Base-by-base conservation (phyloP, 2,329 filamentous ascomycete genomes). In the Fusarium chaquense region DNA sequence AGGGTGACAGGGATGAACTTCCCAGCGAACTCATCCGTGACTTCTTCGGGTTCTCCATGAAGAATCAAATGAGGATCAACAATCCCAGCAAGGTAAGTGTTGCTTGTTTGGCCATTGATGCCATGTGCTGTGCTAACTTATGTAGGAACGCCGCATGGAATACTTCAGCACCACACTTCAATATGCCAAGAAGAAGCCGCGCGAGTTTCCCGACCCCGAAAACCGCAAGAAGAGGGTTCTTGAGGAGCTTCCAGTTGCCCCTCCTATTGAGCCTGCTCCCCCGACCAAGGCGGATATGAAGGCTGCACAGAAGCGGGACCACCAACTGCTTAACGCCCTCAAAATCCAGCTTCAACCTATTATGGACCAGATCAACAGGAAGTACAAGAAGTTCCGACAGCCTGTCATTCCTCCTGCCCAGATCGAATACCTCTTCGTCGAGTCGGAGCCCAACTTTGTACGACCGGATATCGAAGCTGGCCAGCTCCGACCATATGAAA, bases 281-380 rank as follows among this genome's bases (percentile, higher is more conserved):
- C 86, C 88, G 3, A 91, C 90, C 30, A 94, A 94, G 77, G 92
- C 92, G 58, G 93, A 98, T 75, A 86, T 92, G 62, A 94, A 93
- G 77, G 88, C 87, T 4, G 89, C 95, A 77, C 92, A 91, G 80
- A 92, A 93, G 79, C 88, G 89, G 67, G 97, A 99, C 76, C 90
- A 93, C 50, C 90, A 95, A 69, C 88, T 91, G 13, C 85, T 98
- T 56, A 98, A 98, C 77, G 83, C 91, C 62, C 83, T 99, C 70
- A 99, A 98, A 82, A 90, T 97, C 40, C 85, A 91, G 55, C 89
- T 99, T 57, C 94, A 98, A 79, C 93, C 93, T 3, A 93, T 98
- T 72, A 98, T 99, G 94, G 95, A 99, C 72, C 93, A 98, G 80
- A 93, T 99, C 77, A 96, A 97, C 78, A 85, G 86, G 66, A 94